These are phyloP conservation scores for Boletus fagicola DNA, from an alignment of 768 basidiomycete species.

Conservation along the genomic window DNA sequence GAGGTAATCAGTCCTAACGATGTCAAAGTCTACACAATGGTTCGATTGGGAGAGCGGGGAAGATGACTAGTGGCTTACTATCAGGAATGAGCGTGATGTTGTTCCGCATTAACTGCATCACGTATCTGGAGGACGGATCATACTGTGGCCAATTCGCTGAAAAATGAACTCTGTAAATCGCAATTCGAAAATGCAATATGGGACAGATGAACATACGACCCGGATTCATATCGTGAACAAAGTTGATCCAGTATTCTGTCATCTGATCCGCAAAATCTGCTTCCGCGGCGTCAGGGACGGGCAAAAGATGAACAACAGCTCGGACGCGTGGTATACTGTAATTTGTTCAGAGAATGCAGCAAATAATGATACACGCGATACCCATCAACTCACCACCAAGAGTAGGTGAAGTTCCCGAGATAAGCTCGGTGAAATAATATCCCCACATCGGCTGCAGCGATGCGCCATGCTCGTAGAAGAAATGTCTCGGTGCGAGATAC, in stretches of 20 bases:
- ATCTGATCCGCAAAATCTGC: slow-evolving; percentile 45
- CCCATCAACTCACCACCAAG: slow-evolving; percentile 43
- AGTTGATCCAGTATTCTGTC: slow-evolving; percentile 55
- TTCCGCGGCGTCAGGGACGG: slow-evolving; percentile 45
- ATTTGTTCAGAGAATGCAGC: neutral
- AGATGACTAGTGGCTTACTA: slow-evolving; percentile 30
- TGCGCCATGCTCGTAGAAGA: slow-evolving; percentile 50
- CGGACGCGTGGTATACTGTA: slow-evolving; percentile 18
- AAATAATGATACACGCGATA: neutral
- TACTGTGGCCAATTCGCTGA: slow-evolving; percentile 44
- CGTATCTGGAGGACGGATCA: slow-evolving; percentile 30
- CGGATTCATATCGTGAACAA: slow-evolving; percentile 54
- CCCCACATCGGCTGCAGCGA: slow-evolving; percentile 47
- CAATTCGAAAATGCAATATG: neutral
- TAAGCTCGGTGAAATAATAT: slow-evolving; percentile 56
- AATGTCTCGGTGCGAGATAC: slow-evolving; percentile 50
- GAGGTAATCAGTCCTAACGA: slow-evolving; percentile 14
- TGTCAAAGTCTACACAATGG: slow-evolving; percentile 4
- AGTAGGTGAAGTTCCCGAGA: slow-evolving; percentile 49
- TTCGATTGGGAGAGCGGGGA: neutral
- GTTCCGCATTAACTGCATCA: slow-evolving; percentile 50
- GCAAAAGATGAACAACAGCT: slow-evolving; percentile 30
- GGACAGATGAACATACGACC: slow-evolving; percentile 41
- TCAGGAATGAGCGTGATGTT: slow-evolving; percentile 57
- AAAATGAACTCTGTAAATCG: neutral